Evolutionary conservation across 2,329 filamentous ascomycete genomes (phyloP), one percentile per base, ranked within the genome.

Genomic region (Aureobasidium sp.): DNA sequence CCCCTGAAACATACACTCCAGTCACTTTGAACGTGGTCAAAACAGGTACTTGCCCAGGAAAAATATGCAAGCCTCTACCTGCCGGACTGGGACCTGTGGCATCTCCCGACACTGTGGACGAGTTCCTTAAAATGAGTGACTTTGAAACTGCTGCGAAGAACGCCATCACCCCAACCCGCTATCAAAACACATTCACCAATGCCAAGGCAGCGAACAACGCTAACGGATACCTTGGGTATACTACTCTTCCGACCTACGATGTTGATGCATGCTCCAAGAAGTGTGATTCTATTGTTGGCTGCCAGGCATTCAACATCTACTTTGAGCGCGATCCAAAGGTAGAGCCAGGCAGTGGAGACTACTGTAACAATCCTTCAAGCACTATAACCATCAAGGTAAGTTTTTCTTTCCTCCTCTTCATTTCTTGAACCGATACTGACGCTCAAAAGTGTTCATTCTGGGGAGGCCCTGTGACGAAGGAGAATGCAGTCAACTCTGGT

Each of bases 171-270:
- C 76, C 75, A 3, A 27, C 65, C 10, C 71, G 72, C 54, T 78
- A 75, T 67, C 70, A 62, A 2, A 54, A 58, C 5, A 62, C 70
- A 36, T 77, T 76, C 65, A 66, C 61, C 38, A 73, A 75, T 66
- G 67, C 73, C 9, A 67, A 73, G 33, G 71, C 70, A 43, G 71
- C 74, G 31, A 73, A 66, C 53, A 70, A 67, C 10, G 67, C 66
- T 2, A 47, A 67, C 40, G 64, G 63, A 5, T 76, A 73, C 61
- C 61, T 77, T 11, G 71, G 70, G 27, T 70, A 69, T 53, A 58
- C 67, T 1, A 66, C 66, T 11, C 64, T 78, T 18, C 65, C 69
- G 11, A 53, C 65, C 16, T 79, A 79, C 69, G 68, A 75, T 61
- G 61, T 71, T 4, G 40, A 45, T 2, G 48, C 64, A 11, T 79